A percentile compares a stretch with the other conserved stretches of the same genome.
Conservation (phyloP, 495 filamentous ascomycete species). For the Rhizodiscina lignyota region DNA sequence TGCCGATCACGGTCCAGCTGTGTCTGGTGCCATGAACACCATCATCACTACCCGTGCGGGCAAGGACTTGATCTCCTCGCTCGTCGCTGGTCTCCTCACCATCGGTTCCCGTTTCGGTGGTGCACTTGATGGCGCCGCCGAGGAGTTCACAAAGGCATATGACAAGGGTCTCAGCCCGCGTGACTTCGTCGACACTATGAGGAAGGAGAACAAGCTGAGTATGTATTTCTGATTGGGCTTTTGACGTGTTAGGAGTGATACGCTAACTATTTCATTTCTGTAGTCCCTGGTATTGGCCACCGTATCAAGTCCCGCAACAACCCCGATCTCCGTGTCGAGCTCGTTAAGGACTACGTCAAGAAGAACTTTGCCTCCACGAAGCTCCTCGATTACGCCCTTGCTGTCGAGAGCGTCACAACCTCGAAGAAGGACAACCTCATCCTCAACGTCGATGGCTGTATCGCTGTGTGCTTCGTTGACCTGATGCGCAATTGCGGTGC, state of each 20-base stretch:
- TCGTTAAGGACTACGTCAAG: constrained; percentile 96
- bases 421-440: constrained; percentile 99
- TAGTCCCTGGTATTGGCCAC: constrained; percentile 94
- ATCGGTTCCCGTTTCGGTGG: constrained; percentile 97
- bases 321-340: constrained; percentile 96
- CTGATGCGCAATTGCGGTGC: constrained; percentile 95
- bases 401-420: constrained; percentile 93
- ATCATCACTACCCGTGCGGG: constrained; percentile 98
- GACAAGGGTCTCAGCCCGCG: constrained; percentile 96
- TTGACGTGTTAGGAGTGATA: no score
- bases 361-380: constrained; percentile 95
- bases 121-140: constrained; percentile 91
- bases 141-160: constrained; percentile 95
- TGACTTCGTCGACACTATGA: constrained; percentile 97
- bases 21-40: constrained; percentile 99
- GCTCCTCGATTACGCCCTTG: constrained; percentile 94
- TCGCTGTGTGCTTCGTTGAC: constrained; percentile 98
- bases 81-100: constrained; percentile 92
- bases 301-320: constrained; percentile 99
- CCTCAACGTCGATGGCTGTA: constrained; percentile 94
- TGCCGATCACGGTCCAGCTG: constrained; percentile 95
- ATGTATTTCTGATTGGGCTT: constrained; percentile 27
- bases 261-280: no score
- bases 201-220: constrained; percentile 99
- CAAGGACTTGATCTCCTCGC: constrained; percentile 90